Evolutionary conservation across 2,329 filamentous ascomycete species (phyloP).

Genomic region (Colletotrichum sp.): DNA sequence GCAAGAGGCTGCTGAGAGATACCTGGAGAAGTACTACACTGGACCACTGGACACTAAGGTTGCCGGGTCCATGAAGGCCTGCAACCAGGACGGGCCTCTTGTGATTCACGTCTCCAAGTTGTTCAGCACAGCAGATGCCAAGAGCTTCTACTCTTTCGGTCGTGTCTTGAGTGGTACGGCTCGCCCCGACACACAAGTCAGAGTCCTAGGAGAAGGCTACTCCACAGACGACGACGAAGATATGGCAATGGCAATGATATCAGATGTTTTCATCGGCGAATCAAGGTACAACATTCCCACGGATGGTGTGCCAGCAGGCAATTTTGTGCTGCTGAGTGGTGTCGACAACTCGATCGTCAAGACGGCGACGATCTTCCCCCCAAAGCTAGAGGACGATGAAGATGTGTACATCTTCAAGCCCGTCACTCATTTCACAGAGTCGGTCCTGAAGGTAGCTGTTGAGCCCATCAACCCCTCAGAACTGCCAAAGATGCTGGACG

Average conservation of each 20-base stretch:
- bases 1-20: constrained; percentile 74
- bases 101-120: constrained; percentile 94
- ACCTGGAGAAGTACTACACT: constrained; percentile 89
- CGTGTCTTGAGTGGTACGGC: constrained; percentile 93
- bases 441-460: constrained; percentile 95
- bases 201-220: constrained; percentile 93
- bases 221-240: constrained; percentile 98
- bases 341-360: constrained; percentile 99
- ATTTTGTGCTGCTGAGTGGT: constrained; percentile 88
- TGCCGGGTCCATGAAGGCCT: constrained; percentile 79
- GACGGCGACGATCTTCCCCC: constrained; percentile 87
- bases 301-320: constrained; percentile 91
- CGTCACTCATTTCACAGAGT: constrained; percentile 93
- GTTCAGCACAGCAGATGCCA: constrained; percentile 89
- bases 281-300: constrained; percentile 92
- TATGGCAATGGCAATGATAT: constrained; percentile 86
- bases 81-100: constrained; percentile 87
- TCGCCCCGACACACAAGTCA: constrained; percentile 79
- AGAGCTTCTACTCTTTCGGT: constrained; percentile 87
- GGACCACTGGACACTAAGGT: constrained; percentile 85
- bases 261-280: constrained; percentile 88
- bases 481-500: constrained; percentile 97
- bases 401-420: constrained; percentile 96
- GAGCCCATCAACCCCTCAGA: constrained; percentile 98
- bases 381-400: constrained; percentile 82